A percentile compares a stretch with the other conserved stretches of the same genome.
Conservation (phyloP, 2,329 filamentous ascomycete species). For the Reticulascus tulasneorum region DNA sequence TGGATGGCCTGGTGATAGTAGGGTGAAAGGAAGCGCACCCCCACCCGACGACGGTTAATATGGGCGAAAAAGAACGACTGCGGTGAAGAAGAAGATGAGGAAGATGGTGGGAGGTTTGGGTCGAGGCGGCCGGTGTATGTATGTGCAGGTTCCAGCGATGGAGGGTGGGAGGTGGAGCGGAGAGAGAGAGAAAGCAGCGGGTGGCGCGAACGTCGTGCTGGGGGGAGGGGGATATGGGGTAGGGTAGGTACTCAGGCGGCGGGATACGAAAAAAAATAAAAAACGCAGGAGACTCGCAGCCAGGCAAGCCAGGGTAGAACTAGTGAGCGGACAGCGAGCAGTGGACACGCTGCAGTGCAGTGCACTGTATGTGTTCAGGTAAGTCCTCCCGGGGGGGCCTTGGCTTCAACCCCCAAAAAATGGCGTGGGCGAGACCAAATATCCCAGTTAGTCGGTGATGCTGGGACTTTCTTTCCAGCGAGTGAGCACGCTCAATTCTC, state of each 20-base stretch:
- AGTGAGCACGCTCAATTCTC: constrained; percentile 11
- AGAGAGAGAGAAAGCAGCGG: constrained; percentile 7
- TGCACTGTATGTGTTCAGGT: too few relatives aligned
- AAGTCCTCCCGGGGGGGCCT: too few relatives aligned
- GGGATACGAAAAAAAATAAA: constrained; percentile 11
- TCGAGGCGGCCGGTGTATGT: constrained; percentile 16
- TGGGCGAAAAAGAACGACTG: constrained; percentile 15
- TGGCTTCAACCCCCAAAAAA: too few relatives aligned
- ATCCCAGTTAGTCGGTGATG: too few relatives aligned
- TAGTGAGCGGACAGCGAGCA: too few relatives aligned
- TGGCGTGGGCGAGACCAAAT: too few relatives aligned
- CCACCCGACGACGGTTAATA: constrained; percentile 14
- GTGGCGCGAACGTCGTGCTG: constrained; percentile 13
- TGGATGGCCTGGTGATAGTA: constrained; percentile 7
- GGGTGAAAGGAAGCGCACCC: constrained; percentile 11
- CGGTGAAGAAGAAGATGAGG: constrained; percentile 10
- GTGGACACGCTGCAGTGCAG: too few relatives aligned
- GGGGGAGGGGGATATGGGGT: constrained; percentile 4
- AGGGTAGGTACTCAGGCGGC: constrained; percentile 8
- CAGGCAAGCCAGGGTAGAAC: too few relatives aligned
- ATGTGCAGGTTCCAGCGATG: constrained; percentile 13
- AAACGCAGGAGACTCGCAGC: too few relatives aligned
- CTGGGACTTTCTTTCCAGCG: too few relatives aligned
- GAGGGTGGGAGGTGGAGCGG: constrained; percentile 11
- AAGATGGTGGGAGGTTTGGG: constrained; percentile 10